A percentile compares a stretch with the other conserved stretches of the same genome.
These are phyloP conservation scores for Mycena belliarum DNA, from an alignment of 768 basidiomycete species.

Conservation along the genomic window DNA sequence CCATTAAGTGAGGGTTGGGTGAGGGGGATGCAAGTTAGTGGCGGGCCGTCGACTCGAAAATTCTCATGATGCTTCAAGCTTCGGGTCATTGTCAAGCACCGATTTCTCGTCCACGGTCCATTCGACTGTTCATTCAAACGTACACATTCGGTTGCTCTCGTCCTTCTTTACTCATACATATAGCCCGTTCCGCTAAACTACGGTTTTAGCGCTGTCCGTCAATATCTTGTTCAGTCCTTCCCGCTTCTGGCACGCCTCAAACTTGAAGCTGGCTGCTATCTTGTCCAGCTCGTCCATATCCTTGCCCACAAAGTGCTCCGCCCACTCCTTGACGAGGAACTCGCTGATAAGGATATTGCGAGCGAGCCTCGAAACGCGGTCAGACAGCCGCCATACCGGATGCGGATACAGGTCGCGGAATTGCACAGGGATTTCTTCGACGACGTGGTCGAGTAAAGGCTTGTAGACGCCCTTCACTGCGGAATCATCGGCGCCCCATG, in stretches of 20 bases:
- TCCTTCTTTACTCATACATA: no score
- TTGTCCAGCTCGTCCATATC: constrained; percentile 63
- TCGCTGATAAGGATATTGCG: constrained; percentile 72
- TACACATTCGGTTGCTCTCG: no score
- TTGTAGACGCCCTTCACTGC: constrained; percentile 59
- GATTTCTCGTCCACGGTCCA: no score
- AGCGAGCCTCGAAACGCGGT: constrained; percentile 57
- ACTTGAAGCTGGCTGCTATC: constrained; percentile 75
- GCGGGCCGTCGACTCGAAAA: no score
- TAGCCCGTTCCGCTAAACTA: neutral
- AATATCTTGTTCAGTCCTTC: constrained; percentile 63
- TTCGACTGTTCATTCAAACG: no score
- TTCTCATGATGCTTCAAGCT: no score
- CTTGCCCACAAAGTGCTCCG: constrained; percentile 65
- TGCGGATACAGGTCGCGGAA: constrained; percentile 60
- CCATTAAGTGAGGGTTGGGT: neutral
- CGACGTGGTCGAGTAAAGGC: constrained; percentile 64
- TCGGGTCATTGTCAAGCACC: no score
- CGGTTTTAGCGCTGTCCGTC: constrained; percentile 38
- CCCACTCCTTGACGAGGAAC: constrained; percentile 74
- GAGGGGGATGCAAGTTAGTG: no score
- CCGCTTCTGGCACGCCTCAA: constrained; percentile 67
- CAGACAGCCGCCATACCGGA: constrained; percentile 62
- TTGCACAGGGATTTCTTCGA: constrained; percentile 51
- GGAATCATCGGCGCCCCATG: constrained; percentile 73